Base-by-base conservation (phyloP, 2,329 filamentous ascomycete species). In the Monilinia vaccinii-corymbosi region DNA sequence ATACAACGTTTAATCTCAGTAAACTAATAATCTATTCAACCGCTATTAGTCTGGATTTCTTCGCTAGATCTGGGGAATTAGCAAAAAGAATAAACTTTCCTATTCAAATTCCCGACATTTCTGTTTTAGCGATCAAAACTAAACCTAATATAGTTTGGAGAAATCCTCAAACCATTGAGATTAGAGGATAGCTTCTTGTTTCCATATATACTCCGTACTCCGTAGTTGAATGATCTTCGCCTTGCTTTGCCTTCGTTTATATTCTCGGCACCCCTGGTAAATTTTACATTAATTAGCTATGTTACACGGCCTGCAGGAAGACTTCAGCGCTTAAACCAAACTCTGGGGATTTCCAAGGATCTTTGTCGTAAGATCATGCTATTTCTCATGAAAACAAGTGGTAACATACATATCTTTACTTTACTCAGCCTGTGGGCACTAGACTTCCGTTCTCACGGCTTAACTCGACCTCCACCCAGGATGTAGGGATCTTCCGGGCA, bases 281-380 rank as follows among this genome's bases (percentile, higher is more conserved):
- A 16, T 23, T 38, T 36, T 44, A 31, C 21, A 10, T 42, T 44
- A n/a, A 4, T 44, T 44, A 14, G 11, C 11, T 28, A 44, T 21
- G 47, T 51, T 58, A 52, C 47, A 45, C 53, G 18, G 36, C n/a
- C 31, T 21, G 23, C 10, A 32, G n/a, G 25, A 44, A 42, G 38
- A 36, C 9, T 23, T 40, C 34, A 42, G 56, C 56, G 56, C 56
- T 51, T 51, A 58, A 23, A 52, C 47, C 56, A 45, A 18, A 52
- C 10, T 59, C 56, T 53, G 56, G 56, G 48, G 48, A 59, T 53
- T 53, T 52, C 36, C 31, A 23, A 44, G 56, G 42, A 21, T 59
- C 34, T 31, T 16, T n/a, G 2, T 44, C 25, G 52, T 34, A 50
- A 31, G 25, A 51, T 51, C 28, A 52, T 38, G 9, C 16, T 38